Evolutionary conservation across 2,329 filamentous ascomycete genomes (phyloP), one percentile per base, ranked within the genome.

Genomic region (Paraconiothyrium sp.): DNA sequence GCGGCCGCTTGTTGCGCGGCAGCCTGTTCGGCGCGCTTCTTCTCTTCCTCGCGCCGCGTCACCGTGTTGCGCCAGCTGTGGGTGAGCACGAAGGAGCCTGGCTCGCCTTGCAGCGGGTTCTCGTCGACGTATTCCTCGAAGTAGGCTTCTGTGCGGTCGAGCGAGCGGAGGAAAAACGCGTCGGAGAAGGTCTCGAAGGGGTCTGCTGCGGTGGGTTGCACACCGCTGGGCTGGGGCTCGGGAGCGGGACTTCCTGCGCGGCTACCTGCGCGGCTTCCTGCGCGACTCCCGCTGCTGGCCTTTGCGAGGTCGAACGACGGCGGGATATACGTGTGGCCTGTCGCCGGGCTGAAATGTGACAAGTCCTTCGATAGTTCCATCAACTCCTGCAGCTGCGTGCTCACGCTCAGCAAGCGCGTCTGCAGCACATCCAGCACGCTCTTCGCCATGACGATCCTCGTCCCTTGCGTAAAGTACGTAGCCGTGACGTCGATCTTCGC

Each of bases 71-170:
- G 50, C 50, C 50, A 54, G 35, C 35, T 41, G 22, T 54, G 35
- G 9, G 50, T 82, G 65, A 89, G 82, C 57, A 87, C 84, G 67
- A 90, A 89, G 4, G 83, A 84, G 34, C 88, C 88, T 0, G 88
- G 88, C 71, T 90, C 88, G 51, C 88, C 88, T 8, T 84, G 79
- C 14, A 90, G 76, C 0, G 88, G 87, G 62, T 85, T 88, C 68
- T 89, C 87, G 72, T 90, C 88, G 80, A 87, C 87, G 76, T 83
- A 90, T 64, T 90, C 88, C 65, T 87, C 83, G 14, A 83, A 85
- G 69, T 86, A 88, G 8, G 78, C 78, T 13, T 84, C 77, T 27
- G 84, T 82, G 37, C 89, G 79, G 39, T 73, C 76, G 56, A 87
- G 81, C 9, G 85, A 84, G 22, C 84, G 80, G 50, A 75, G 60